Evolutionary conservation across 2,329 filamentous ascomycete genomes (phyloP), one percentile per base, ranked within the genome.

Genomic region (Cladorrhinum sp.): DNA sequence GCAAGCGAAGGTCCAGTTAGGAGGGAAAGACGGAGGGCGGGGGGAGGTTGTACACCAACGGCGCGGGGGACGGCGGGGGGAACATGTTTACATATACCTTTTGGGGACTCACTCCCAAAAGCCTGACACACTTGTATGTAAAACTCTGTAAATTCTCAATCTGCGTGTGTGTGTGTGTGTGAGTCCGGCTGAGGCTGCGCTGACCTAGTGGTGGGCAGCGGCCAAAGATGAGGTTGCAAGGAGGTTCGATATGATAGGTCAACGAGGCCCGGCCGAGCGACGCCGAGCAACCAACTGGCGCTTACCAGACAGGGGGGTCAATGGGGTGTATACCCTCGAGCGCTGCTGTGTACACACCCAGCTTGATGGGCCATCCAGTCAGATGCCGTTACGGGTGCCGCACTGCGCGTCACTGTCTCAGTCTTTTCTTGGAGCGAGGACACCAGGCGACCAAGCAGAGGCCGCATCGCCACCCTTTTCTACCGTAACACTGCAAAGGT

Each of bases 331-430:
- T 74, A 73, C 74, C 74, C 74, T 75, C 74, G 76, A 74, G 76
- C 75, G 73, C 75, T 75, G n/a, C n/a, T n/a, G n/a, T n/a, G n/a
- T n/a, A 73, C 73, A 73, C 75, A 75, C 73, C 73, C 28, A 48
- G 69, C 73, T 72, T 72, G 69, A 68, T 69, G 67, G 61, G 70
- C 69, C 72, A 70, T 73, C 76, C 74, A 76, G 70, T 75, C 65
- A 72, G 73, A 75, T 77, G 73, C 72, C 75, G 76, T 72, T 72
- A 71, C 71, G 64, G 73, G 69, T 71, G 71, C 73, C 70, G 73
- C 72, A 72, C 72, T 75, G 75, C 76, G 73, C 75, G 73, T 75
- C 72, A 71, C 75, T 79, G 78, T 79, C 77, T 79, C 76, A 75
- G 71, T 74, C 55, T 72, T 76, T 73, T 74, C 75, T 75, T 78